These are phyloP conservation scores for Apiospora arundinis DNA, from an alignment of 2,329 filamentous ascomycete species.

Conservation along the genomic window DNA sequence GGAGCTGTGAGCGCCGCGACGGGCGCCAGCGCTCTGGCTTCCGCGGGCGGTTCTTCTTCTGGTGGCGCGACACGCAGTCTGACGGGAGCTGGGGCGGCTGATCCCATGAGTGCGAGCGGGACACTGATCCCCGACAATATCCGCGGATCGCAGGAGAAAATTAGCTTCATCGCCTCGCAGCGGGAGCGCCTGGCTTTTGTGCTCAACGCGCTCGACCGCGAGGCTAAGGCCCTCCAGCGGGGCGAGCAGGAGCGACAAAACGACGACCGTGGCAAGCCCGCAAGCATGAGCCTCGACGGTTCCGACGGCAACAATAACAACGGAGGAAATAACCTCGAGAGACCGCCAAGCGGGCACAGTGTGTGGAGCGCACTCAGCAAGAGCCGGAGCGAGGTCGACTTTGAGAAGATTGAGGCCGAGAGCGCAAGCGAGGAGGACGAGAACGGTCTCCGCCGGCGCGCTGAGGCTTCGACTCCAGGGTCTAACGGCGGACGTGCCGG, in stretches of 20 bases:
- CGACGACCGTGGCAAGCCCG: conserved; percentile 26
- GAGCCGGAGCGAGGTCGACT: conserved; percentile 85
- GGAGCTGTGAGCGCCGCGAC: conserved; percentile 73
- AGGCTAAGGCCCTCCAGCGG: conserved; percentile 68
- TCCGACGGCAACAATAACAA: conserved; percentile 30
- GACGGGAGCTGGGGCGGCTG: conserved; percentile 39
- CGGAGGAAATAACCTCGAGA: conserved; percentile 40
- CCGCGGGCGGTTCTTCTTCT: conserved; percentile 41
- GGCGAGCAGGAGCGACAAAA: conserved; percentile 41
- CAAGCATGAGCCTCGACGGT: conserved; percentile 40
- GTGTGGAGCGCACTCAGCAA: conserved; percentile 69
- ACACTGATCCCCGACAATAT: conserved; percentile 76
- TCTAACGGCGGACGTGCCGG: conserved; percentile 26
- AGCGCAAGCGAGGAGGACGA: conserved; percentile 62
- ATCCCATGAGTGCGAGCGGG: conserved; percentile 57
- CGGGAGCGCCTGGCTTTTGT: conserved; percentile 78
- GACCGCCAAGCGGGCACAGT: conserved; percentile 55
- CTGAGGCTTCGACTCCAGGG: not conserved
- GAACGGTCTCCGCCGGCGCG: conserved; percentile 39
- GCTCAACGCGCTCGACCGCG: conserved; percentile 78
- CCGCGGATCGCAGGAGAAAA: conserved; percentile 67
- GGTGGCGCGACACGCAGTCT: conserved; percentile 42
- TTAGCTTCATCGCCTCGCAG: conserved; percentile 78
- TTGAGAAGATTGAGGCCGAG: conserved; percentile 85
- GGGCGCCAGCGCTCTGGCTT: conserved; percentile 45